Conservation (phyloP, 2,329 filamentous ascomycete genomes). For the Beauveria sp. region DNA sequence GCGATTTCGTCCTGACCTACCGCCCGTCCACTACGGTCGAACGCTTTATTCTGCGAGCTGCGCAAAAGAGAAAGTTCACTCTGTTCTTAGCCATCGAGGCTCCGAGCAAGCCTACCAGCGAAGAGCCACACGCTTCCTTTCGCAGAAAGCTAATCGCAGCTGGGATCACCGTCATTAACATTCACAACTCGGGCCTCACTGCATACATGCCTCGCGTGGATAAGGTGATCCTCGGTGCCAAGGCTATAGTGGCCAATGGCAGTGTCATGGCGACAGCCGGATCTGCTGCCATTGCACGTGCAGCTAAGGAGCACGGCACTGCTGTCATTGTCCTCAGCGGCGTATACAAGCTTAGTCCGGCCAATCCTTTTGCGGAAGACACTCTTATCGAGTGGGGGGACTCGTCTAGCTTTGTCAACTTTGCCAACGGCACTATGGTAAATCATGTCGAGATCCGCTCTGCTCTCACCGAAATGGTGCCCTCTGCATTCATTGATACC, state of each 20-base stretch:
- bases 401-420: conserved; percentile 66
- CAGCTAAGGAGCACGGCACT: conserved; percentile 72
- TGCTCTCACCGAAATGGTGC: conserved; percentile 75
- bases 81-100: conserved; percentile 71
- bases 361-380: conserved; percentile 77
- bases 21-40: conserved; percentile 82
- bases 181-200: conserved; percentile 79
- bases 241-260: conserved; percentile 82
- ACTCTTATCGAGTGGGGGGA: conserved; percentile 81
- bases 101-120: conserved; percentile 28
- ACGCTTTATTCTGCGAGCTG: conserved; percentile 80
- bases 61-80: conserved; percentile 84
- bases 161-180: conserved; percentile 74
- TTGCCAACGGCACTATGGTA: conserved; percentile 72
- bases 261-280: conserved; percentile 78
- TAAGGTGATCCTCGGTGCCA: conserved; percentile 87
- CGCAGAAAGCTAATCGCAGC: conserved; percentile 69
- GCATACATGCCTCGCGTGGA: conserved; percentile 93
- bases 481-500: conserved; percentile 65
- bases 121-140: conserved; percentile 46
- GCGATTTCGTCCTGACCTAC: conserved; percentile 86
- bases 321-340: conserved; percentile 85
- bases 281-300: conserved; percentile 74
- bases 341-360: conserved; percentile 88
- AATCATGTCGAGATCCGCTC: conserved; percentile 71